Evolutionary conservation across 257 asterid genomes (phyloP).

Genomic region (Penstemon newberryi): DNA sequence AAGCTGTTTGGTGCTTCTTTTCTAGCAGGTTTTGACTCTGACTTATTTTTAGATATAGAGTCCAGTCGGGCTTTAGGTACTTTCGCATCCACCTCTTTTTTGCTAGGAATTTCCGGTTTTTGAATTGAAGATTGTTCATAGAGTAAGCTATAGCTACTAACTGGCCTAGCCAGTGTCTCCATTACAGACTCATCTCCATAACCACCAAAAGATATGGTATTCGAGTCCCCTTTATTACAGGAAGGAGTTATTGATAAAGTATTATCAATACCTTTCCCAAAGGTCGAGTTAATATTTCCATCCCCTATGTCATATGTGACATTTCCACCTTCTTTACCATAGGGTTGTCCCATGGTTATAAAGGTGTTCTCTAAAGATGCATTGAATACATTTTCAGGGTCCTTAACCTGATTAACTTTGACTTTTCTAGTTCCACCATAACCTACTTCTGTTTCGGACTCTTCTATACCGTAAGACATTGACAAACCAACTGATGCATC

Average conservation of each 20-base stretch:
- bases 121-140: constrained; percentile 63
- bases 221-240: constrained; percentile 51
- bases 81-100: constrained; percentile 47
- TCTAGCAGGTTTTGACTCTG: constrained; percentile 58
- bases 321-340: constrained; percentile 59
- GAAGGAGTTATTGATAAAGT: constrained; percentile 41
- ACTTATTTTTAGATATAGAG: constrained; percentile 45
- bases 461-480: constrained; percentile 66
- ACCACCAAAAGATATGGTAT: constrained; percentile 53
- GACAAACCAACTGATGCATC: constrained; percentile 70
- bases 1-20: constrained; percentile 95
- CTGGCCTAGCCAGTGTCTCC: constrained; percentile 60
- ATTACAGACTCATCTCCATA: constrained; percentile 66
- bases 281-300: constrained; percentile 44
- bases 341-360: constrained; percentile 54
- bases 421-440: constrained; percentile 66
- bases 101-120: constrained; percentile 45
- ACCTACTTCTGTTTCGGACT: constrained; percentile 49
- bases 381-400: constrained; percentile 48
- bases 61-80: constrained; percentile 48
- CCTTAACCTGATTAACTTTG: constrained; percentile 72
- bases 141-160: constrained; percentile 57
- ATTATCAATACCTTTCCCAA: constrained; percentile 47
- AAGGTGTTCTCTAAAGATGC: constrained; percentile 42
- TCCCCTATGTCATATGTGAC: constrained; percentile 47